These are phyloP conservation scores for Colletotrichum viniferum DNA, from an alignment of 2,329 filamentous ascomycete species.

Conservation along the genomic window DNA sequence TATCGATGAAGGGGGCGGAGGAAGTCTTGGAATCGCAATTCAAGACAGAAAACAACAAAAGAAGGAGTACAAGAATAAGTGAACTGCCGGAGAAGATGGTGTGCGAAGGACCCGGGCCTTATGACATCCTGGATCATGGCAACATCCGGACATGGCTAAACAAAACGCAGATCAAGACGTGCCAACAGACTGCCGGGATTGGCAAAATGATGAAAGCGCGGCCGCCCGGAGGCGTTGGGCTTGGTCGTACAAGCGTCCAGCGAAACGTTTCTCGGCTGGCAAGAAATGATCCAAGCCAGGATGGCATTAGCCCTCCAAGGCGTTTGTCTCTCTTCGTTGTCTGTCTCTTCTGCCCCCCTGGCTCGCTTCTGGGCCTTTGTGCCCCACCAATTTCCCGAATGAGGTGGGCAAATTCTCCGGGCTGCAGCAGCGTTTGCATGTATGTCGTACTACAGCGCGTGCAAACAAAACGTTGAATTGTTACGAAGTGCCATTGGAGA, in stretches of 20 bases:
- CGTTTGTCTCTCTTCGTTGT: neutral
- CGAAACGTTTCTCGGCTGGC: neutral
- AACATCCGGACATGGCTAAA: neutral
- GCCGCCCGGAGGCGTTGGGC: neutral
- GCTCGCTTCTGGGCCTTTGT: neutral
- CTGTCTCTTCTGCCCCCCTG: neutral
- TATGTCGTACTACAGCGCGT: neutral
- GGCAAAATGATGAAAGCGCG: neutral
- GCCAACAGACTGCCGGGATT: neutral
- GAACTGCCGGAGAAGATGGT: neutral
- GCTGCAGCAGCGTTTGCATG: neutral
- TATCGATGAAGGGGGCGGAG: neutral
- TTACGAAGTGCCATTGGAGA: neutral
- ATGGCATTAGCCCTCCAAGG: neutral
- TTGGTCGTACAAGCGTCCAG: neutral
- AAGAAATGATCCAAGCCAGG: neutral
- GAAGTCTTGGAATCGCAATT: neutral
- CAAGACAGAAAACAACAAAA: neutral
- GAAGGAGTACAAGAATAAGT: neutral
- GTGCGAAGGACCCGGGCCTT: neutral
- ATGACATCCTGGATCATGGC: neutral
- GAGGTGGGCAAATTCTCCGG: neutral
- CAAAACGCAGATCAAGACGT: neutral
- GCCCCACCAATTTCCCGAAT: neutral
- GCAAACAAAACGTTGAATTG: neutral